Conservation (phyloP, 139 green algal species). For the Chlamydomonas sp. region DNA sequence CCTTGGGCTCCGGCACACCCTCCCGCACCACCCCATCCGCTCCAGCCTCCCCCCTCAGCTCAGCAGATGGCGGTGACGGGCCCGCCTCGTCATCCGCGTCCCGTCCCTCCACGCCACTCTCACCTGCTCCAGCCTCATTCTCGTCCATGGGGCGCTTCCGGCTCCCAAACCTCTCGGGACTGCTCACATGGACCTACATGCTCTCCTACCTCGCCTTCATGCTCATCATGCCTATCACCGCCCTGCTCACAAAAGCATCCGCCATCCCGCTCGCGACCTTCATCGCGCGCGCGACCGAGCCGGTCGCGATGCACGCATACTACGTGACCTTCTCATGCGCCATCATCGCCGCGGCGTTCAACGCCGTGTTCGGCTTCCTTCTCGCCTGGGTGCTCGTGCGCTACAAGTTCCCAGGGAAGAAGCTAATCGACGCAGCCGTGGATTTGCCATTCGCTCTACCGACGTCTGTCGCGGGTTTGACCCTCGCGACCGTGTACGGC, state of each 20-base stretch:
- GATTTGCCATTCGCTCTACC: constrained; percentile 82
- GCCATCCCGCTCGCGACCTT: constrained; percentile 51
- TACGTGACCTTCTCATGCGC: constrained; percentile 72
- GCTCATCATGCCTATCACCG: constrained; percentile 65
- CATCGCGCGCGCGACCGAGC: constrained; percentile 63
- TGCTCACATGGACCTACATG: constrained; percentile 61
- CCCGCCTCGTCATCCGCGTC: background rate
- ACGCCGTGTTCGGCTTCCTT: constrained; percentile 79
- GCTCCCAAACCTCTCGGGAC: constrained; percentile 27
- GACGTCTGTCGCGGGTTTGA: constrained; percentile 76
- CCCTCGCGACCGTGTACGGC: constrained; percentile 75
- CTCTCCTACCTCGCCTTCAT: constrained; percentile 69
- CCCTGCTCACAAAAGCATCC: constrained; percentile 51
- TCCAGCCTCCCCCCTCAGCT: no score
- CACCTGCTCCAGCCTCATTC: background rate
- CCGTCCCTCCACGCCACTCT: background rate
- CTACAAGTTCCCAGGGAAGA: constrained; percentile 72
- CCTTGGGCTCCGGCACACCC: no score
- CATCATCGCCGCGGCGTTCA: constrained; percentile 64
- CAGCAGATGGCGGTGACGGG: no score
- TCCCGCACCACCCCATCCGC: no score
- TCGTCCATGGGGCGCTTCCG: background rate
- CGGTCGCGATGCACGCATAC: constrained; percentile 75
- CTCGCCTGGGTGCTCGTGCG: constrained; percentile 80
- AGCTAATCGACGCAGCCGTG: constrained; percentile 74